phyloP scores from a whole-genome alignment of 202 grass and related monocot genomes.

The Cymbopogon flexuosus region DNA sequence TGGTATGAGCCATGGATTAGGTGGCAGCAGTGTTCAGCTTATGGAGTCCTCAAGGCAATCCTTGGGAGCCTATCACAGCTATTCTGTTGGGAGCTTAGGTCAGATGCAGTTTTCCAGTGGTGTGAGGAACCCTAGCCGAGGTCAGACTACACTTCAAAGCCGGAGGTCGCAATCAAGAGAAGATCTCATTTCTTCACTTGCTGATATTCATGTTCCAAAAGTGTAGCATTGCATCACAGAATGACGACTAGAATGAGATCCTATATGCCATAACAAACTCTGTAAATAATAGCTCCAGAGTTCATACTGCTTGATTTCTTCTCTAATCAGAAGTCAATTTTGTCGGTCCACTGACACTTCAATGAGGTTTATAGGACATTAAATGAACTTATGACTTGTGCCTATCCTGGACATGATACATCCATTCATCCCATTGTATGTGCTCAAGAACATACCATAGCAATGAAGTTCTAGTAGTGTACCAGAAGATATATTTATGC shows the following conservation, averaged over 20 bases:
- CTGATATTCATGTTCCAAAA: constrained; percentile 74
- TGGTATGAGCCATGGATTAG: constrained; percentile 62
- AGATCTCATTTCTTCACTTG: constrained; percentile 75
- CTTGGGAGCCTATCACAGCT: constrained; percentile 70
- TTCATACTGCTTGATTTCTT: constrained; percentile 39
- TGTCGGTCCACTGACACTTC: constrained; percentile 39
- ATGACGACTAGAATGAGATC: constrained; percentile 40
- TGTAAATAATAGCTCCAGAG: constrained; percentile 54
- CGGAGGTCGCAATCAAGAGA: constrained; percentile 91
- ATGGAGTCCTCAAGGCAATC: constrained; percentile 66
- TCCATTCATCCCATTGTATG: constrained; percentile 31
- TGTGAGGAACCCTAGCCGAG: constrained; percentile 55
- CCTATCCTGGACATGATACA: constrained; percentile 19
- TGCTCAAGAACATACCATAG: constrained; percentile 30
- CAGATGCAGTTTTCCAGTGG: constrained; percentile 87
- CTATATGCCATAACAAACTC: constrained; percentile 29
- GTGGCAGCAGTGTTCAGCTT: constrained; percentile 60
- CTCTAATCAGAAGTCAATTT: constrained; percentile 58
- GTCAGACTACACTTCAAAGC: constrained; percentile 88
- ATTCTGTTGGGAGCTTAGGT: constrained; percentile 90
- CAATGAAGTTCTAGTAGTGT: constrained; percentile 15
- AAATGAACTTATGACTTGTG: constrained; percentile 29
- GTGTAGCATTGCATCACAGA: constrained; percentile 47
- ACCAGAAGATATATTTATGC: constrained; percentile 27
- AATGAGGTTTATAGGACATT: constrained; percentile 40